Evolutionary conservation across 2,329 filamentous ascomycete genomes (phyloP).

Genomic region (Chaetothyriales sp.): DNA sequence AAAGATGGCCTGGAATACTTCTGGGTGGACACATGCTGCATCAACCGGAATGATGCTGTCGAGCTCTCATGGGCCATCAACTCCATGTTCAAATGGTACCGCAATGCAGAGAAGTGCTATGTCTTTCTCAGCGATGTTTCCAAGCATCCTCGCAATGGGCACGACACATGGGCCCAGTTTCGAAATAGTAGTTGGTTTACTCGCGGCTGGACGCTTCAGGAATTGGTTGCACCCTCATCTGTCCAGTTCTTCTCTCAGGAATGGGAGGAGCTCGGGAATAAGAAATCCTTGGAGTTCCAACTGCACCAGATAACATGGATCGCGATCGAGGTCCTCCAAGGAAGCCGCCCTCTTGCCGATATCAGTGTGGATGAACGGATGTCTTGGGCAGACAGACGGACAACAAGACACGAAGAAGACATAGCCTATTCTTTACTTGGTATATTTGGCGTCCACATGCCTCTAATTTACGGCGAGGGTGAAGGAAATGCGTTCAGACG

Average conservation of each 20-base stretch:
- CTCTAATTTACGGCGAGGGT: conserved; percentile 28
- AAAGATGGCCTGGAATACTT: conserved; percentile 19
- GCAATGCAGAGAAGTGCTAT: conserved; percentile 23
- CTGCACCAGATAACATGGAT: conserved; percentile 18
- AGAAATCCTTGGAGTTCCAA: conserved; percentile 12
- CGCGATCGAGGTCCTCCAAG: conserved; percentile 11
- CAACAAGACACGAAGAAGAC: conserved; percentile 26
- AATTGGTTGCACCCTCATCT: not conserved
- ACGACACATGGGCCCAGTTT: conserved; percentile 6
- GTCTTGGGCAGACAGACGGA: conserved; percentile 25
- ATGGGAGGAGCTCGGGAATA: conserved; percentile 1
- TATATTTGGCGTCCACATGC: conserved; percentile 30
- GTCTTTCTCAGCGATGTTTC: conserved; percentile 21
- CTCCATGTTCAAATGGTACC: conserved; percentile 22
- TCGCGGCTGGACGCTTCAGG: conserved; percentile 3
- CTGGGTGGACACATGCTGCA: conserved; percentile 29
- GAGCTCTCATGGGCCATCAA: conserved; percentile 24
- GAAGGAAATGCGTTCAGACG: conserved; percentile 7
- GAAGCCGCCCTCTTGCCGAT: conserved; percentile 6
- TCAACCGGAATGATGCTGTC: conserved; percentile 23
- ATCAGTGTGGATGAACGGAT: conserved; percentile 22
- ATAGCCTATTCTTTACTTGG: conserved; percentile 31
- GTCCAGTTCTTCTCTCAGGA: conserved; percentile 8
- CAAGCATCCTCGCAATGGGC: not conserved
- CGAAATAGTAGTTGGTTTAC: not conserved